Evolutionary conservation across 192 early-diverging fungal genomes (phyloP).

Genomic region (Phycomyces blakesleeanus): DNA sequence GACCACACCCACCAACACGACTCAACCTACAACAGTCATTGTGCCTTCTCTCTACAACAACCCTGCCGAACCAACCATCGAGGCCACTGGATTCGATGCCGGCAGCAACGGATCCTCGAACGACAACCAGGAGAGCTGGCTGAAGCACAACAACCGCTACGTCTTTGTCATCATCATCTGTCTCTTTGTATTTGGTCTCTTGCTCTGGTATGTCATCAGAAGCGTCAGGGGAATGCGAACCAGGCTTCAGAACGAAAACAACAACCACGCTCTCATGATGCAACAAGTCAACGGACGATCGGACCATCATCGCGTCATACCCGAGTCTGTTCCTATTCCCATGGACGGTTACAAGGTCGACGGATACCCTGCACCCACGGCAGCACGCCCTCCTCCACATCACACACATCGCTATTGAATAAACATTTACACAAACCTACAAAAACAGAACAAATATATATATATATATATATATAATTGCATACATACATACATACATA

Average conservation of each 20-base stretch:
- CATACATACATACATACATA: too few species aligned
- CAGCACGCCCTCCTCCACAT: background rate
- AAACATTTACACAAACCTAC: background rate
- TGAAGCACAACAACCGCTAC: constrained; percentile 16
- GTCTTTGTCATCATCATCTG: constrained; percentile 25
- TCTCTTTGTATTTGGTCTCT: constrained; percentile 11
- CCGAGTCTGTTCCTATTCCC: constrained; percentile 15
- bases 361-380: background rate
- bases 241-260: constrained; percentile 17
- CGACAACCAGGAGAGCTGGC: constrained; percentile 16
- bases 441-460: too few species aligned
- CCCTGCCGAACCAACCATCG: constrained; percentile 1
- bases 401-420: constrained; percentile 21
- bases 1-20: too few species aligned
- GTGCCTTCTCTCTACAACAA: background rate
- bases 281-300: constrained; percentile 5
- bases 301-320: constrained; percentile 3
- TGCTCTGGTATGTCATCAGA: constrained; percentile 23
- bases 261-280: constrained; percentile 23
- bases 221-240: constrained; percentile 24
- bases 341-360: constrained; percentile 13
- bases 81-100: constrained; percentile 1
- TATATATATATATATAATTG: too few species aligned
- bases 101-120: background rate
- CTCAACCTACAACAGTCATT: background rate